Evolutionary conservation across 805 yeast genomes (phyloP), one percentile per base, ranked within the genome.

Genomic region (Jamesozyma hellenica): DNA sequence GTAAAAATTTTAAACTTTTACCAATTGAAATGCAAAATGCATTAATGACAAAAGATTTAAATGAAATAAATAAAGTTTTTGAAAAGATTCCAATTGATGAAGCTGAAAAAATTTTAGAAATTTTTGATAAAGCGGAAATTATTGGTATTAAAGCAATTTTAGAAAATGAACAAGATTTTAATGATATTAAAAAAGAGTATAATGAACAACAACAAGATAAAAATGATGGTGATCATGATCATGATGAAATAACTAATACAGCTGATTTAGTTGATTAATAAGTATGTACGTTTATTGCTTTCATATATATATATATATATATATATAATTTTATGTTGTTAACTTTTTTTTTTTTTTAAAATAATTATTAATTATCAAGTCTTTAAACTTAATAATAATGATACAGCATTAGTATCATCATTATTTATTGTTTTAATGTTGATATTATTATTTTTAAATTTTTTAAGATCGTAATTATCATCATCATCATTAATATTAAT

Each of bases 1-100:
- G 72, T 54, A 72, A 74, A 40, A 62, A 71, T 4, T 83, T 87
- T 57, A 61, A 72, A 15, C 62, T 71, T 41, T 63, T 83, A 39
- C 79, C 86, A 0, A 57, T 60, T 12, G 64, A 65, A 8, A 77
- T 90, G 78, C 84, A 78, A 60, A 65, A 58, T 9, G 98, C 98
- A 0, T 68, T 90, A n/a, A 67, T 70, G 52, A 73, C 92, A 0
- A 73, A 72, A 29, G 68, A 74, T 7, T 67, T 90, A 40, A 95
- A 84, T 47, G 79, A 74, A 45, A 86, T 90, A 41, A 90, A 90
- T 64, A 71, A 75, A 49, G 90, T 84, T 2, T 84, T 90, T 58
- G 90, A 80, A 2, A 66, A 68, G 7, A 71, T 83, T 71, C 68
- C 76, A 17, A 67, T 88, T 4, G 82, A 71, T 10, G 88, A 84